Percentiles rank a stretch among this genome's conserved stretches.
These are phyloP conservation scores for Geosmithia morbida DNA, from an alignment of 2,329 filamentous ascomycete species.

Conservation along the genomic window DNA sequence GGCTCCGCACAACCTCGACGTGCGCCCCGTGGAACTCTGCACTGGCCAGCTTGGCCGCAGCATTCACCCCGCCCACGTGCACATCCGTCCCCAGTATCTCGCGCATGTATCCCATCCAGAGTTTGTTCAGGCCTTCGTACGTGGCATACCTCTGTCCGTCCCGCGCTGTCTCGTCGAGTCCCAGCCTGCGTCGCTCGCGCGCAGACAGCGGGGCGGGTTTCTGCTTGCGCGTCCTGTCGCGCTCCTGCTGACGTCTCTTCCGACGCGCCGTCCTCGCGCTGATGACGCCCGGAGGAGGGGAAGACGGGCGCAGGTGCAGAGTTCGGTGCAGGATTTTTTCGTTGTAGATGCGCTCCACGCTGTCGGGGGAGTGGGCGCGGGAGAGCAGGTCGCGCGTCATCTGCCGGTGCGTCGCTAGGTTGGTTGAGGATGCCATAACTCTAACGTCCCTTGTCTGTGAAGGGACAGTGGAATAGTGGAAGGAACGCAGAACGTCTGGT, in stretches of 20 bases:
- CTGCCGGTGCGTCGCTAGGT: conserved; percentile 11
- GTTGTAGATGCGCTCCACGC: conserved; percentile 55
- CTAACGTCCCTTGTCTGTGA: background rate
- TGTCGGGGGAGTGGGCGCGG: conserved; percentile 65
- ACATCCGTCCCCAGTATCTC: conserved; percentile 58
- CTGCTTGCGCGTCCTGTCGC: conserved; percentile 26
- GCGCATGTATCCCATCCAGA: conserved; percentile 78
- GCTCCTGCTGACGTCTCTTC: conserved; percentile 29
- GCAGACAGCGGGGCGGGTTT: conserved; percentile 62
- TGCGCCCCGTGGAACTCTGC: conserved; percentile 86
- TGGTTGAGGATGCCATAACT: background rate
- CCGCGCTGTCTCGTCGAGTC: conserved; percentile 61
- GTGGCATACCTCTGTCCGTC: conserved; percentile 49
- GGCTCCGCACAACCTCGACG: conserved; percentile 68
- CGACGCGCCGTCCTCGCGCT: conserved; percentile 43
- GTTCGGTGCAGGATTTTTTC: conserved; percentile 76
- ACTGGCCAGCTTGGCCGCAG: conserved; percentile 63
- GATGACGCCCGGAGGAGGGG: conserved; percentile 39
- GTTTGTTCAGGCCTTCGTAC: conserved; percentile 59
- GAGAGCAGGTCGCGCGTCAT: conserved; percentile 52
- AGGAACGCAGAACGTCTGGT: too few species aligned
- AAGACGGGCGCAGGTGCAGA: conserved; percentile 63
- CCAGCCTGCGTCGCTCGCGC: conserved; percentile 57
- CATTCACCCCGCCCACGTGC: conserved; percentile 36
- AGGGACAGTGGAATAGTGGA: background rate